Conservation (phyloP, 2,329 filamentous ascomycete species). For the Hymenoscyphus salicellus region DNA sequence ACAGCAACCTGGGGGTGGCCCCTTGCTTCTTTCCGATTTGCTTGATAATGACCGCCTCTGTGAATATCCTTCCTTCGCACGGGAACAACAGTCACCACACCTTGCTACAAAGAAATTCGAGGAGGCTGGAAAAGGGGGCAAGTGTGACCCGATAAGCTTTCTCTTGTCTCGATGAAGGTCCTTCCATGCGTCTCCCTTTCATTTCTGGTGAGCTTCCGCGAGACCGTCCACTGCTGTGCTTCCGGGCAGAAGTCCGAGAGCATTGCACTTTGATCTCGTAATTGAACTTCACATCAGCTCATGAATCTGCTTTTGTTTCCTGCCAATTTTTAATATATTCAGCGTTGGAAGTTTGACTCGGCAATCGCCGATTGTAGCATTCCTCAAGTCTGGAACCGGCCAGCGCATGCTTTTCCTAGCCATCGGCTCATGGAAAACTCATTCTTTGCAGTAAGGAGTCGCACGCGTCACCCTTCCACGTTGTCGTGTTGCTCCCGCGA, state of each 20-base stretch:
- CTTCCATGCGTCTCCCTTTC: conserved; percentile 21
- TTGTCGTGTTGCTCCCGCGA: conserved; percentile 23
- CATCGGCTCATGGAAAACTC: conserved; percentile 18
- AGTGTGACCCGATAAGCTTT: conserved; percentile 22
- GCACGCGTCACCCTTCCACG: conserved; percentile 18
- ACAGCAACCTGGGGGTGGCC: background rate
- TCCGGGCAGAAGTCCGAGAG: conserved; percentile 2
- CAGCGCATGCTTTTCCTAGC: conserved; percentile 8
- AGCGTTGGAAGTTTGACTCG: background rate
- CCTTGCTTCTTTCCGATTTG: conserved; percentile 2
- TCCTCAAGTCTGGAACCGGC: conserved; percentile 16
- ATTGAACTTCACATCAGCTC: background rate
- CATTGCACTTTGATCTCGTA: conserved; percentile 5
- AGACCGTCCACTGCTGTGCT: background rate
- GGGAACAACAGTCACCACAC: conserved; percentile 13
- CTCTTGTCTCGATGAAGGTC: conserved; percentile 12
- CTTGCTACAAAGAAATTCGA: conserved; percentile 20
- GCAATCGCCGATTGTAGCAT: conserved; percentile 18
- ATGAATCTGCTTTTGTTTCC: background rate
- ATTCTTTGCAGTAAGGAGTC: conserved; percentile 24
- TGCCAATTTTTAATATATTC: background rate
- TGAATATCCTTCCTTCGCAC: conserved; percentile 14
- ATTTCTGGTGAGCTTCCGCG: conserved; percentile 7
- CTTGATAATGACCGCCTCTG: conserved; percentile 13
- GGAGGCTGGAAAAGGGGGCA: conserved; percentile 7